Evolutionary conservation across 768 basidiomycete species (phyloP).

Genomic region (Boletus subcaerulescens): DNA sequence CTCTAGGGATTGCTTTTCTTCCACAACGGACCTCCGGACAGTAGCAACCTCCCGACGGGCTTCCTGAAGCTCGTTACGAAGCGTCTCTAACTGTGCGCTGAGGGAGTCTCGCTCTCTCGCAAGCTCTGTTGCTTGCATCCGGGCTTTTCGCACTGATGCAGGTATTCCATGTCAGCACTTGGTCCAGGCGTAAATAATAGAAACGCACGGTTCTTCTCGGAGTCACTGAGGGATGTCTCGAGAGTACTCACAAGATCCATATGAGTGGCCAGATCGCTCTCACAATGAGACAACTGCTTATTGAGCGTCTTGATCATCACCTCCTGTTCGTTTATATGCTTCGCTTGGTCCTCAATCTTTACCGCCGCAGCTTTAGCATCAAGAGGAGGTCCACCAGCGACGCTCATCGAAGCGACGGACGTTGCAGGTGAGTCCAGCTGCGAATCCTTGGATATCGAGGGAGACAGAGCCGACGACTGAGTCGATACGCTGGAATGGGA

Average conservation of each 20-base stretch:
- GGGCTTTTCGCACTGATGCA: constrained; percentile 79
- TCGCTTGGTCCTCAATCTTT: constrained; percentile 70
- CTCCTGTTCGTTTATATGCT: constrained; percentile 80
- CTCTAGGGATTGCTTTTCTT: constrained; percentile 87
- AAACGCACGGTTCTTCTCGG: constrained; percentile 86
- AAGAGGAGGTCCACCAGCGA: constrained; percentile 32
- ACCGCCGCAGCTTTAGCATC: constrained; percentile 53
- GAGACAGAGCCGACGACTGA: constrained; percentile 51
- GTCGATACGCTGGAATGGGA: constrained; percentile 58
- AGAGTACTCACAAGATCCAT: constrained; percentile 86
- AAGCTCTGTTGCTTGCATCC: constrained; percentile 89
- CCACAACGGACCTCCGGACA: constrained; percentile 75
- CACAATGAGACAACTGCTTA: constrained; percentile 91
- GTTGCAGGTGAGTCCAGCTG: constrained; percentile 65
- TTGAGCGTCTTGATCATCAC: constrained; percentile 92
- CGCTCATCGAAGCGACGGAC: constrained; percentile 49
- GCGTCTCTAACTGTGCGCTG: constrained; percentile 57
- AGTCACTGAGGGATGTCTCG: constrained; percentile 84
- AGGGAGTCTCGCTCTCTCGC: constrained; percentile 82
- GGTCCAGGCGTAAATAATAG: not conserved
- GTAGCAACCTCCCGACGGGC: constrained; percentile 76
- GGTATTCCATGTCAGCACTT: constrained; percentile 8
- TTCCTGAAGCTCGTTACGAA: constrained; percentile 72
- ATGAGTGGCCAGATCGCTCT: constrained; percentile 85
- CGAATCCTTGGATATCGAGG: constrained; percentile 68